Conservation (phyloP, 768 basidiomycete species). For the Mycena chlorophos region DNA sequence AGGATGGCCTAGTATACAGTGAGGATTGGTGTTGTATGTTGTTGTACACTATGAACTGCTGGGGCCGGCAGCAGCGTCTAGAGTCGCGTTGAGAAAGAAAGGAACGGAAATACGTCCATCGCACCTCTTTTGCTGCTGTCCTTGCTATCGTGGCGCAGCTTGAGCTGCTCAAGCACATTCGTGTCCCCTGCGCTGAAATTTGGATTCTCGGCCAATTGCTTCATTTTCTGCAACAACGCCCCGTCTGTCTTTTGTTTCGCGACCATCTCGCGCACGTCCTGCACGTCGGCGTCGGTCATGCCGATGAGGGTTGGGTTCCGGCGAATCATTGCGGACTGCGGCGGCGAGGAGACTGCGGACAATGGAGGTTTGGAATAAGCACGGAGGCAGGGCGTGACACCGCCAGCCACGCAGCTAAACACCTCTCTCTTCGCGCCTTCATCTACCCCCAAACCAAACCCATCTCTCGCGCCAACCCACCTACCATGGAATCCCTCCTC, state of each 20-base stretch:
- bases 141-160: slow-evolving; percentile 28
- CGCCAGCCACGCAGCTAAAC: not conserved
- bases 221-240: slow-evolving; percentile 44
- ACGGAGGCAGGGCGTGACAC: slow-evolving; percentile 15
- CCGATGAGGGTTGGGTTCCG: slow-evolving; percentile 74
- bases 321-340: slow-evolving; percentile 58
- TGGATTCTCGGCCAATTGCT: slow-evolving; percentile 45
- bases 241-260: slow-evolving; percentile 47
- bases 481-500: slow-evolving; percentile 64
- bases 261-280: slow-evolving; percentile 69
- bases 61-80: slow-evolving; percentile 4
- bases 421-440: not conserved
- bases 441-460: slow-evolving; percentile 11
- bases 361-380: slow-evolving; percentile 22
- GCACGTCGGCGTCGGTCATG: slow-evolving; percentile 76
- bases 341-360: slow-evolving; percentile 18
- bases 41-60: slow-evolving; percentile 3
- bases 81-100: not conserved
- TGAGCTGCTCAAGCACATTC: slow-evolving; percentile 34
- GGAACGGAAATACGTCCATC: slow-evolving; percentile 10
- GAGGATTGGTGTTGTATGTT: slow-evolving; percentile 4
- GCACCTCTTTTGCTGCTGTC: slow-evolving; percentile 28
- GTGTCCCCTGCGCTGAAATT: slow-evolving; percentile 30
- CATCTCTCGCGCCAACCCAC: slow-evolving; percentile 12
- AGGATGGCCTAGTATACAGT: slow-evolving; percentile 14